Evolutionary conservation across 768 basidiomycete genomes (phyloP), one percentile per base, ranked within the genome.

Genomic region (Amanita pseudoporphyria): DNA sequence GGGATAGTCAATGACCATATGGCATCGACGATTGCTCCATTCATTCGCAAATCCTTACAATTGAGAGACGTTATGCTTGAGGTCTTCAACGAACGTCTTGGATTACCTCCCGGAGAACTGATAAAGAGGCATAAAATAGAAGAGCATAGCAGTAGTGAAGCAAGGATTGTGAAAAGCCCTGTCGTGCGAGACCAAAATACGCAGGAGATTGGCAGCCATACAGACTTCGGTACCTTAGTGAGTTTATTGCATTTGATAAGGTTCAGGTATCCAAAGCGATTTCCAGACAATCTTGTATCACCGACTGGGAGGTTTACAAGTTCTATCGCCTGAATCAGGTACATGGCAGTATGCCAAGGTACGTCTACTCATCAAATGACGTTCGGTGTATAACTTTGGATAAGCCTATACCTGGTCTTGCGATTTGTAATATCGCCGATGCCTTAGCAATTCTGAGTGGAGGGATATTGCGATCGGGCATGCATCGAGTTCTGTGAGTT

Each of bases 321-420:
- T 86, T 0, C 67, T 84, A 41, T 72, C 74, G 1, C 82, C 81
- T 1, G 81, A 78, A 12, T 58, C 71, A 5, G 74, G 79, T 21
- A 61, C 72, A 18, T 87, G 84, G 84, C 76, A 77, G 58, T 86
- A 84, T 54, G 68, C 86, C 56, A 77, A 74, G 71, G 82, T 82
- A 52, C 64, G 65, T 3, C n/a, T 32, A 18, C 10, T 13, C 31
- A 18, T 26, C 28, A 32, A 19, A 6, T 24, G 10, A 30, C 19
- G 45, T 42, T 13, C 47, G 37, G 52, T 21, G 9, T 14, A 9
- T 22, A 47, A 41, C 22, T 13, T 3, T 9, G 14, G 32, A 22
- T 13, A 28, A 71, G 74, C 79, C 80, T 1, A 59, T 81, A 38
- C 74, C 74, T 2, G 72, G 73, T 2, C 74, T 78, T 51, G 77